Conservation (phyloP, 768 basidiomycete species). For the Myochromella boudieri region DNA sequence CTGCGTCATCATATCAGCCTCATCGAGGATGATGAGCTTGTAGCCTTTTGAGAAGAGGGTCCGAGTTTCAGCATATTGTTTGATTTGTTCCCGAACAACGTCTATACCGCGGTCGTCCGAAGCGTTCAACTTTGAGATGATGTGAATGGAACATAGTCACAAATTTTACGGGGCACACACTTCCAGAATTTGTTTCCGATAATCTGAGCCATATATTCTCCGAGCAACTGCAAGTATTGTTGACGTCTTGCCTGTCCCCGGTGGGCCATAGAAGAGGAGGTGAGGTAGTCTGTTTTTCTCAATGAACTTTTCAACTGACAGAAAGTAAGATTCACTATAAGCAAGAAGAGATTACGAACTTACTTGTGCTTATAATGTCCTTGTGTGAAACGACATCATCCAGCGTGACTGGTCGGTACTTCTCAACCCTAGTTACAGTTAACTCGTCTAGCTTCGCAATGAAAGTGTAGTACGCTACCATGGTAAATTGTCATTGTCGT, state of each 20-base stretch:
- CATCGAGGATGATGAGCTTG: slow-evolving; percentile 97
- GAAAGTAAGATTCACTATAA: slow-evolving; percentile 11
- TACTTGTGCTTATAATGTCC: slow-evolving; percentile 93
- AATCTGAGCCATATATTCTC: slow-evolving; percentile 86
- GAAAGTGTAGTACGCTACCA: slow-evolving; percentile 54
- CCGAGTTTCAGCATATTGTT: slow-evolving; percentile 95
- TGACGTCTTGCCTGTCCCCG: slow-evolving; percentile 97
- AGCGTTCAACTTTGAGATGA: slow-evolving; percentile 75
- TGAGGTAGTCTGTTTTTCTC: slow-evolving; percentile 93
- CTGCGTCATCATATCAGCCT: slow-evolving; percentile 99
- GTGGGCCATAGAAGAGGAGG: slow-evolving; percentile 95
- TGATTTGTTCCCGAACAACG: slow-evolving; percentile 97
- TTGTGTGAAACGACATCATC: slow-evolving; percentile 96
- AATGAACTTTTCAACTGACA: slow-evolving; percentile 92
- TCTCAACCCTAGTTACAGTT: slow-evolving; percentile 79
- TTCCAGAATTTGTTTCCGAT: slow-evolving; percentile 92
- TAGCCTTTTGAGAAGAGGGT: slow-evolving; percentile 90
- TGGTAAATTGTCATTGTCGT: slow-evolving; percentile 71
- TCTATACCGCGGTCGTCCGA: slow-evolving; percentile 99
- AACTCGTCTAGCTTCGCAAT: slow-evolving; percentile 5
- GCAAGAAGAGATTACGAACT: slow-evolving; percentile 25
- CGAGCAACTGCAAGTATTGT: slow-evolving; percentile 96
- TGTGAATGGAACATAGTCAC: not conserved
- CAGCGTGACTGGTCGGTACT: slow-evolving; percentile 89
- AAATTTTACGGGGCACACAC: slow-evolving; percentile 37